Percentiles rank a stretch among this genome's conserved stretches.
These are phyloP conservation scores for Pulicaria dysenterica DNA, from an alignment of 129 eudicot genomes.

Conservation along the genomic window DNA sequence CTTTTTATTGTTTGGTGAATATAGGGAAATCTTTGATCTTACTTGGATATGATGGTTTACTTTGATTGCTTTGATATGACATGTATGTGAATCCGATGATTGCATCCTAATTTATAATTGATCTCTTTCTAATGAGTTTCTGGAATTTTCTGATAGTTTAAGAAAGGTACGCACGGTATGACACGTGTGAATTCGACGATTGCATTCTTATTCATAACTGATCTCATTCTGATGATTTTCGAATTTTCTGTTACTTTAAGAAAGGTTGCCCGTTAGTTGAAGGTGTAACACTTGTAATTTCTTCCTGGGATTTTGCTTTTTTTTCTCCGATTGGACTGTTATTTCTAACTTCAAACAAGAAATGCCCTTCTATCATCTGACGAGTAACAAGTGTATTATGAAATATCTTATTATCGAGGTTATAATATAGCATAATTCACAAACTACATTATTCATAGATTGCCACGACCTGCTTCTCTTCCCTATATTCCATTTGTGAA, in stretches of 20 bases:
- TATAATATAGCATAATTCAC: slow-evolving; percentile 19
- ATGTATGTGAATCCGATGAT: slow-evolving; percentile 21
- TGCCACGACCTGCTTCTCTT: slow-evolving; percentile 40
- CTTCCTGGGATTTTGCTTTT: slow-evolving; percentile 12
- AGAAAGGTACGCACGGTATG: not conserved
- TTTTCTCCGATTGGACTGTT: slow-evolving; percentile 1
- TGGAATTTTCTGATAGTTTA: not conserved
- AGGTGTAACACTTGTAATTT: slow-evolving; percentile 15
- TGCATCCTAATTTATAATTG: slow-evolving; percentile 13
- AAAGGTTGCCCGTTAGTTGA: not conserved
- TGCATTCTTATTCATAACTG: slow-evolving; percentile 14
- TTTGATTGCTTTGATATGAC: slow-evolving; percentile 30
- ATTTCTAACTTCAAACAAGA: slow-evolving; percentile 5
- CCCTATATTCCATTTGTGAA: slow-evolving; percentile 42
- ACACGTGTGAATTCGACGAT: slow-evolving; percentile 21
- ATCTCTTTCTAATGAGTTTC: not conserved
- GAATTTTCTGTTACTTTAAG: not conserved
- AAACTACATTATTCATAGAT: slow-evolving; percentile 14
- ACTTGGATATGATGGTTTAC: slow-evolving; percentile 18
- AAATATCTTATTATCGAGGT: slow-evolving; percentile 10
- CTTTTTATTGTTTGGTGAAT: slow-evolving; percentile 23
- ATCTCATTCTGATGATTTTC: not conserved
- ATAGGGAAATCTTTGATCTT: not conserved
- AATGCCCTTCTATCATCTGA: slow-evolving; percentile 5
- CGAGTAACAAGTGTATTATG: not conserved